phyloP scores from a whole-genome alignment of 768 basidiomycete genomes.

The Chlorophyllum brunneum region DNA sequence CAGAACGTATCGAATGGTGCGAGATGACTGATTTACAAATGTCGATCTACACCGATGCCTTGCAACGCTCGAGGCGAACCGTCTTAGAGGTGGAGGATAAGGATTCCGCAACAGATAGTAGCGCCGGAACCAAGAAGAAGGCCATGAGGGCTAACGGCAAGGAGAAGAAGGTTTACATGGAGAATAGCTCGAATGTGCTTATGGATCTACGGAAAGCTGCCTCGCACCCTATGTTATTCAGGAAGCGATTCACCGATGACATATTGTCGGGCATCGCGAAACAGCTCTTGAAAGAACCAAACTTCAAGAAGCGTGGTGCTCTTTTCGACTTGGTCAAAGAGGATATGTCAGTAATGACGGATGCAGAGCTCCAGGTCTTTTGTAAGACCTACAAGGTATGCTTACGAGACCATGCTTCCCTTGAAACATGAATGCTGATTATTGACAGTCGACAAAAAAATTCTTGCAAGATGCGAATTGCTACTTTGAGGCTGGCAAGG shows the following conservation, averaged over 20 bases:
- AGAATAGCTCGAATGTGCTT: conserved; percentile 88
- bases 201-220: conserved; percentile 98
- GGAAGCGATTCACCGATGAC: conserved; percentile 77
- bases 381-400: conserved; percentile 82
- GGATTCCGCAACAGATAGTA: conserved; percentile 22
- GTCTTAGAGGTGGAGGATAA: conserved; percentile 44
- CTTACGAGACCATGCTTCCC: neutral
- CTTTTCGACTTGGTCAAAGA: conserved; percentile 87
- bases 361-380: conserved; percentile 89
- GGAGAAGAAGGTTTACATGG: conserved; percentile 65
- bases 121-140: conserved; percentile 24
- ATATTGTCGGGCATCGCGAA: conserved; percentile 72
- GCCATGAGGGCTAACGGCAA: conserved; percentile 46
- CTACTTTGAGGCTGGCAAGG: conserved; percentile 87
- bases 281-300: conserved; percentile 84
- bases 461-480: conserved; percentile 70
- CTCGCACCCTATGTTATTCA: conserved; percentile 94
- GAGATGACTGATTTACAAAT: conserved; percentile 83
- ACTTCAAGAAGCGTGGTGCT: conserved; percentile 82
- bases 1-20: conserved; percentile 93
- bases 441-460: conserved; percentile 59
- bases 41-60: conserved; percentile 79
- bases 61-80: conserved; percentile 82
- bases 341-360: conserved; percentile 98
- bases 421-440: neutral